A percentile compares a stretch with the other conserved stretches of the same genome.
phyloP scores from a whole-genome alignment of 306 rosid genomes.

The Castanopsis chinensis region DNA sequence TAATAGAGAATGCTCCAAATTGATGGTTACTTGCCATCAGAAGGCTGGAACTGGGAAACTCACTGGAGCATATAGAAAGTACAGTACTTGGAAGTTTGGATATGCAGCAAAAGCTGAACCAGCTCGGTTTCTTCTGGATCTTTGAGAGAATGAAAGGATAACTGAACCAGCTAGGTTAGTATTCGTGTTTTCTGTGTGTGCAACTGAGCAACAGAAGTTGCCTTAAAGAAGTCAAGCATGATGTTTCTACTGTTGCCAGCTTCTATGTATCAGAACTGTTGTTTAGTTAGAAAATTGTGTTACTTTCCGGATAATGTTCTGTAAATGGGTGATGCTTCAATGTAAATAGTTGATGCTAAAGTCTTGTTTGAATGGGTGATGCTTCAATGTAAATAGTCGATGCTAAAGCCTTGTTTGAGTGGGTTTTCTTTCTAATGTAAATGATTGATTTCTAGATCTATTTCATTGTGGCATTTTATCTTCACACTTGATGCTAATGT shows the following conservation, averaged over 20 bases:
- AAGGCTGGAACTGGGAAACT: slow-evolving; percentile 57
- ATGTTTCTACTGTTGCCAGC: background rate
- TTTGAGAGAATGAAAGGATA: background rate
- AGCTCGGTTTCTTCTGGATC: slow-evolving; percentile 35
- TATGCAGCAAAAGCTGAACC: slow-evolving; percentile 61
- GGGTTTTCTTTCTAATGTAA: background rate
- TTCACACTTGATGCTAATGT: background rate
- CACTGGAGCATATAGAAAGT: slow-evolving; percentile 44
- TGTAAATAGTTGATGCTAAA: too few species aligned
- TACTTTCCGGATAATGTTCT: too few species aligned
- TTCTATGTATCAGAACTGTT: background rate
- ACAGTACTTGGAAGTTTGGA: slow-evolving; percentile 62
- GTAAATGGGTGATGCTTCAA: too few species aligned
- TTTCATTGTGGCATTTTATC: background rate
- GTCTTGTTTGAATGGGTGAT: background rate
- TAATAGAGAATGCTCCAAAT: slow-evolving; percentile 67
- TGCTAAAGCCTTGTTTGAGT: background rate
- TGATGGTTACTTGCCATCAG: slow-evolving; percentile 75
- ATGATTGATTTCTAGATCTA: background rate
- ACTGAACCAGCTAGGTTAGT: slow-evolving; percentile 38
- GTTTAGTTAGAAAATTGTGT: background rate
- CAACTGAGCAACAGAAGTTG: slow-evolving; percentile 29
- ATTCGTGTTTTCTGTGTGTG: background rate
- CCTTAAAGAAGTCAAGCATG: background rate
- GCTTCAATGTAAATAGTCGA: too few species aligned